Evolutionary conservation across 495 filamentous ascomycete species (phyloP), one percentile per base, ranked within the genome.

Genomic region (Penicillium flavigenum): DNA sequence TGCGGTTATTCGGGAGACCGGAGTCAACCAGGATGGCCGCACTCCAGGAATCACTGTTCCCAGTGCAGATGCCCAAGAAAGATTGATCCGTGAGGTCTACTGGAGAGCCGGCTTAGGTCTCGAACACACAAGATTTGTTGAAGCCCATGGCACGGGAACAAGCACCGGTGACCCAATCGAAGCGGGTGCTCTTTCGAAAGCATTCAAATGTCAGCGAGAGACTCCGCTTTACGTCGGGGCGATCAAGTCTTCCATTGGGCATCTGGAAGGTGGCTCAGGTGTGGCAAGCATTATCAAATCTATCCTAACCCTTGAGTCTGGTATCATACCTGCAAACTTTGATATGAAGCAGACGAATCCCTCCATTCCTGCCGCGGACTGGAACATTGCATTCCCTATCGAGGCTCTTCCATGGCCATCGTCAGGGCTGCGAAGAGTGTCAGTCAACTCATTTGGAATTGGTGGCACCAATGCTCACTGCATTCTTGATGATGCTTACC

Each of bases 391-490:
- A 1, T 68, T 68, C 20, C 61, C 61, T 0, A 58, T 55, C 1
- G 26, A 61, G 17, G 59, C 41, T 17, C 63, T 48, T 3, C 51
- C 57, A 5, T 66, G 63, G 63, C 63, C 63, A 20, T 56, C 60
- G 2, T 2, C 45, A 1, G 63, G 63, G 3, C 73, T 80, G 0
- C 79, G 79, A 16, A 74, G 85, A 36, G 79, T 75, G 0, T 85
- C 81, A 36, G 62, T 76, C n/a, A 76, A 76, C 26, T 83, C 78
- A 0, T 87, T 86, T 51, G 85, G 86, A 0, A 87, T 85, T 58
- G 86, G 86, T 12, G 86, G 86, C 24, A 76, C 80, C 14, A 88
- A 88, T 59, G 77, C 82, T 4, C 85, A 88, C 50, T 81, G 73
- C 17, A 82, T 88, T 20, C 29, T 88, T 5, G 84, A 88, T 34